Evolutionary conservation across 352 stramenopile species (phyloP).

Genomic region (Albugo laibachii): DNA sequence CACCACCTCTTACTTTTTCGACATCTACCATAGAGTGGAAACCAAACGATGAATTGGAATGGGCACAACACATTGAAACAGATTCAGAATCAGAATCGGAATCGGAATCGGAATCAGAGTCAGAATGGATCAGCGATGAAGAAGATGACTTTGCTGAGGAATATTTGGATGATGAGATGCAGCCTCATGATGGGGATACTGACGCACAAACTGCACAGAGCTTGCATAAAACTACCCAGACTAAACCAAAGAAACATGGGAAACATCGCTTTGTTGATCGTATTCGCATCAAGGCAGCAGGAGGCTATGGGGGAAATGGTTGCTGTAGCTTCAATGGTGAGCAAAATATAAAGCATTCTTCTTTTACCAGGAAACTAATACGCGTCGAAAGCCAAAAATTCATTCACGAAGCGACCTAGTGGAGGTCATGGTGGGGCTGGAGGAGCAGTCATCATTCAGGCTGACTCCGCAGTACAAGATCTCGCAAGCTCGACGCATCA

Average conservation of each 20-base stretch:
- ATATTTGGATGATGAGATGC: too few relatives aligned
- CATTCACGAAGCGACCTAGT: constrained; percentile 44
- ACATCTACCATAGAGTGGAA: too few relatives aligned
- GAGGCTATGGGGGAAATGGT: constrained; percentile 73
- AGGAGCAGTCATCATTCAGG: constrained; percentile 57
- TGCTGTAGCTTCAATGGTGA: constrained; percentile 73
- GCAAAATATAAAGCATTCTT: not conserved
- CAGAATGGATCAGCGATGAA: too few relatives aligned
- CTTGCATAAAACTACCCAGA: too few relatives aligned
- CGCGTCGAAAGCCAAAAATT: constrained; percentile 23
- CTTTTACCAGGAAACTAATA: not conserved
- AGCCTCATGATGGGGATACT: too few relatives aligned
- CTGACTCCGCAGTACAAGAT: constrained; percentile 62
- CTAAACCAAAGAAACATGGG: constrained; percentile 25
- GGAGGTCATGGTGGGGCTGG: constrained; percentile 69
- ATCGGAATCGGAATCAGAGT: too few relatives aligned
- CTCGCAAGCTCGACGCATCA: constrained; percentile 68
- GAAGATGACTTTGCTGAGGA: too few relatives aligned
- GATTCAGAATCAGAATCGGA: too few relatives aligned
- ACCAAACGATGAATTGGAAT: too few relatives aligned
- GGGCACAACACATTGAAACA: too few relatives aligned
- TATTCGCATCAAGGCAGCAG: constrained; percentile 77
- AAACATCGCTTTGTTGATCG: constrained; percentile 82
- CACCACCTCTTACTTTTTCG: too few relatives aligned
- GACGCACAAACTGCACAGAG: too few relatives aligned